These are phyloP conservation scores for Xanthoceras sorbifolium DNA, from an alignment of 345 rosid species.

Conservation along the genomic window DNA sequence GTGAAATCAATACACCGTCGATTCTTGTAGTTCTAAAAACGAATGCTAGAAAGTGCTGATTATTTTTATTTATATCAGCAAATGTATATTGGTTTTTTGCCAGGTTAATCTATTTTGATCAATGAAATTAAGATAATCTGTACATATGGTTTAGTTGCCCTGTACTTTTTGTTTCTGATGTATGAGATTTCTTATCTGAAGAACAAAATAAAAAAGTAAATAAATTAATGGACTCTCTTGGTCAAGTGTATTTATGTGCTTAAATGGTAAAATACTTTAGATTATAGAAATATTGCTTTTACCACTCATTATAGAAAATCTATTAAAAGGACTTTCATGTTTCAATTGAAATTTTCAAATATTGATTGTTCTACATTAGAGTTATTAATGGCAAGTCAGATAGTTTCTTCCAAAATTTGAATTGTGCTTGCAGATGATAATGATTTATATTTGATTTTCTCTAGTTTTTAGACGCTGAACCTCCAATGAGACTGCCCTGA, in stretches of 20 bases:
- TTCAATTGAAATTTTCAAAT: neutral
- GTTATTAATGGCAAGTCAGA: neutral
- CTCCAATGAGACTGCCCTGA: neutral
- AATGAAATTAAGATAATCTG: neutral
- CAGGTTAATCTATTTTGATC: neutral
- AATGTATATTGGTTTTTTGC: conserved; percentile 18
- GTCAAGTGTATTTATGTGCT: too few species aligned
- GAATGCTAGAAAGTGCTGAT: conserved; percentile 32
- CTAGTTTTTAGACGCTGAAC: neutral
- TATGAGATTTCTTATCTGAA: neutral
- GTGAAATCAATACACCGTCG: conserved; percentile 13
- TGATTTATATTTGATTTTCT: neutral
- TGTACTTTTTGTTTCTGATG: neutral
- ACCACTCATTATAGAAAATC: neutral
- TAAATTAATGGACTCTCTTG: neutral
- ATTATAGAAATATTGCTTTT: neutral
- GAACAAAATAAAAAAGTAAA: neutral
- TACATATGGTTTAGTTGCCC: neutral
- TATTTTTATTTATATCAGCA: conserved; percentile 23
- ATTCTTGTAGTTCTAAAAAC: conserved; percentile 19
- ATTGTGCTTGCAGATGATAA: neutral
- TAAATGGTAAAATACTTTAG: too few species aligned
- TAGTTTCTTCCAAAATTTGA: neutral
- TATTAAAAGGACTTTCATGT: neutral
- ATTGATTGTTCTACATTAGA: neutral